These are phyloP conservation scores for Torulaspora delbrueckii DNA, from an alignment of 805 yeast species.

Conservation along the genomic window DNA sequence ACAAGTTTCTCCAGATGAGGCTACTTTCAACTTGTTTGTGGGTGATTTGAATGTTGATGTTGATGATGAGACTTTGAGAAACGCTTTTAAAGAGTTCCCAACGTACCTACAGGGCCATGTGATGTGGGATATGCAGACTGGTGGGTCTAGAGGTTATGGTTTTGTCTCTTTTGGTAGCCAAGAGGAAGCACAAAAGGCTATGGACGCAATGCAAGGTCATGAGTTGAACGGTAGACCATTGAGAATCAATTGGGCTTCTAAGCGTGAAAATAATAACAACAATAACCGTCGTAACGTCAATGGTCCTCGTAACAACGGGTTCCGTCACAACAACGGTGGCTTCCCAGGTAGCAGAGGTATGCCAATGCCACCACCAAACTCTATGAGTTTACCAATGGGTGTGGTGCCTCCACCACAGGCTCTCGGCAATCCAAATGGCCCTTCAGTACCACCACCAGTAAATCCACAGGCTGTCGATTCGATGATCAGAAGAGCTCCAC, in stretches of 20 bases:
- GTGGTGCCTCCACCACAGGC: slow-evolving; percentile 23
- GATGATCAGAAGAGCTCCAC: slow-evolving; percentile 72
- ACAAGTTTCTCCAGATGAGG: slow-evolving; percentile 52
- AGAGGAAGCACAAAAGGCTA: slow-evolving; percentile 68
- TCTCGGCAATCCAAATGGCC: slow-evolving; percentile 18
- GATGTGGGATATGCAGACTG: slow-evolving; percentile 97
- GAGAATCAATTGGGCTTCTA: slow-evolving; percentile 86
- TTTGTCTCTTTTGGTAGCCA: slow-evolving; percentile 70
- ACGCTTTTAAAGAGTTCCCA: slow-evolving; percentile 51
- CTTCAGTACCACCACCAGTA: slow-evolving; percentile 33
- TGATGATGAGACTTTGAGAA: slow-evolving; percentile 64
- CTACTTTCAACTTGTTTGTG: slow-evolving; percentile 70
- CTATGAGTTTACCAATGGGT: slow-evolving; percentile 25
- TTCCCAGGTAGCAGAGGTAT: slow-evolving; percentile 18
- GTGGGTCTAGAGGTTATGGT: slow-evolving; percentile 88
- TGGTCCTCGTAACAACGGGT: slow-evolving; percentile 21
- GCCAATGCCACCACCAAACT: slow-evolving; percentile 21
- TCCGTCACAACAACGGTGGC: slow-evolving; percentile 23
- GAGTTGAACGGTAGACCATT: slow-evolving; percentile 69
- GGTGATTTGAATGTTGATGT: slow-evolving; percentile 83
- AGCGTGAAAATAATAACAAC: slow-evolving; percentile 44
- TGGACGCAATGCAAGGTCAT: slow-evolving; percentile 69
- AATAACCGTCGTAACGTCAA: slow-evolving; percentile 17
- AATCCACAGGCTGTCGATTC: slow-evolving; percentile 60
- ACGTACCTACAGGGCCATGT: slow-evolving; percentile 80